phyloP scores from a whole-genome alignment of 306 rosid species.

The Vachellia collinsii region DNA sequence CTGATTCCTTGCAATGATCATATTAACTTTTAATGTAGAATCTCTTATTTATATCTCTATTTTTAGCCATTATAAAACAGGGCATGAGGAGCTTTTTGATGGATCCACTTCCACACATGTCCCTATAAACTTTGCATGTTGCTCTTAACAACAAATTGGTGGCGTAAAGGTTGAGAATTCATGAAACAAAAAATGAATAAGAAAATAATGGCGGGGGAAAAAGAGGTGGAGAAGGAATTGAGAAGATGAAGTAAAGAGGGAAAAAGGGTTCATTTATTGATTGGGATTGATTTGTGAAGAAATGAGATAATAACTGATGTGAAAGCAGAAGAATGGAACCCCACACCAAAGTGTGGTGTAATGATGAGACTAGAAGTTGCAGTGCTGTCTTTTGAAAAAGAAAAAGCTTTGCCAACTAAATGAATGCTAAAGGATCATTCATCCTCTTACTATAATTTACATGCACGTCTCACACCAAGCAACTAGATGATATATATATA shows the following conservation, averaged over 20 bases:
- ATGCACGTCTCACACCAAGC: not conserved
- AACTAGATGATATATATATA: too few relatives aligned
- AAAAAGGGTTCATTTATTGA: slow-evolving; percentile 46
- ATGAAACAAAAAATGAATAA: not conserved
- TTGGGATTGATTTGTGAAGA: slow-evolving; percentile 18
- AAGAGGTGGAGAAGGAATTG: slow-evolving; percentile 19
- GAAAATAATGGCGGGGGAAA: not conserved
- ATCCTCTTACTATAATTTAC: not conserved
- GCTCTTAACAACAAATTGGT: slow-evolving; percentile 30
- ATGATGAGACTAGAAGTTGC: slow-evolving; percentile 66
- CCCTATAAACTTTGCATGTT: not conserved
- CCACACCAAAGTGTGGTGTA: slow-evolving; percentile 57
- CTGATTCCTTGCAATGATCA: slow-evolving; percentile 5
- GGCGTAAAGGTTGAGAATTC: slow-evolving; percentile 40
- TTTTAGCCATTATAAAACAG: not conserved
- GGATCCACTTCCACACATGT: not conserved
- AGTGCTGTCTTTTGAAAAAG: slow-evolving; percentile 46
- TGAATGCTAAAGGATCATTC: too few relatives aligned
- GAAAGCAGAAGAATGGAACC: slow-evolving; percentile 20
- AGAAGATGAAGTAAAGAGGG: slow-evolving; percentile 57
- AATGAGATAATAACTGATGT: not conserved
- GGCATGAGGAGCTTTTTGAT: not conserved
- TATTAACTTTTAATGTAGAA: not conserved
- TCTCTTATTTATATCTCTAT: not conserved
- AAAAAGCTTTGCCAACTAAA: slow-evolving; percentile 40